Percentiles rank a stretch among this genome's conserved stretches.
Conservation (phyloP, 169 alveolate genomes). For the Plasmodium vivax region DNA sequence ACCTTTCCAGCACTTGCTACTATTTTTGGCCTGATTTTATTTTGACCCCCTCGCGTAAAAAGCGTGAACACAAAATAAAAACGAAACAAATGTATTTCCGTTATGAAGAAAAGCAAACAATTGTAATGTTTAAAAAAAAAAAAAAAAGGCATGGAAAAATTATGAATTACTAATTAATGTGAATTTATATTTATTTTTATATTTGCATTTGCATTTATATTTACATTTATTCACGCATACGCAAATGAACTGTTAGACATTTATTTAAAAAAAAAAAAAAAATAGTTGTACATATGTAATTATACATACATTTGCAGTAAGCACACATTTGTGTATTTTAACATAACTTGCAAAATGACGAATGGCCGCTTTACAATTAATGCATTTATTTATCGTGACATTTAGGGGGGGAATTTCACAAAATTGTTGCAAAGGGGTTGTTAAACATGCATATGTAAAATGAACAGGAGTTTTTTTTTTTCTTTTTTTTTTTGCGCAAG, state of each 20-base stretch:
- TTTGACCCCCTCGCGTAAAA: background rate
- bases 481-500: background rate
- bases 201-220: background rate
- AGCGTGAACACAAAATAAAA: background rate
- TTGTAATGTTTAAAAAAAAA: background rate
- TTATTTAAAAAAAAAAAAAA: background rate
- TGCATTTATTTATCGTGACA: background rate
- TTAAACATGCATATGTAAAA: background rate
- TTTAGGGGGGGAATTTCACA: background rate
- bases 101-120: background rate
- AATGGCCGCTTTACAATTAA: background rate
- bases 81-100: constrained; percentile 16
- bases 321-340: background rate
- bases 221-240: constrained; percentile 1
- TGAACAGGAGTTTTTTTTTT: background rate
- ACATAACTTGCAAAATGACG: background rate
- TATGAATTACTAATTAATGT: constrained; percentile 15
- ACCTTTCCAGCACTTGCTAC: background rate
- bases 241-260: constrained; percentile 16
- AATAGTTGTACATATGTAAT: background rate
- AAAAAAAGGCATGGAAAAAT: constrained; percentile 1
- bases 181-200: background rate
- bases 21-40: background rate
- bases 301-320: background rate
- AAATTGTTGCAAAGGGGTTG: background rate